Conservation (phyloP, 352 stramenopile species). For the Globisporangium paroecandrum region DNA sequence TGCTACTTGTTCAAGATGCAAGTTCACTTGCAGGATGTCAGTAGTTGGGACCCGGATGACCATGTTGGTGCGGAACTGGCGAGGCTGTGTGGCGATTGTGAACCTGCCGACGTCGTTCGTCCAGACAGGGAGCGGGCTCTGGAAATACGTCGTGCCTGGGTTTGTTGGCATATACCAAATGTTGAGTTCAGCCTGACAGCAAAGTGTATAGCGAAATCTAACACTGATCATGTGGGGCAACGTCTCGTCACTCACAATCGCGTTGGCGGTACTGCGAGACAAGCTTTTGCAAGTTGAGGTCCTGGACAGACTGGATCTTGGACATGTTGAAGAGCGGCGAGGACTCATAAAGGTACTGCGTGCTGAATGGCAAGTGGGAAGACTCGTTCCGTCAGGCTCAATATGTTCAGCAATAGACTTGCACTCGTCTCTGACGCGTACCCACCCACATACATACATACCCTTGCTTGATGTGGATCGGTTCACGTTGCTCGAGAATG, state of each 20-base stretch:
- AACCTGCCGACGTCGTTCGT: conserved; percentile 24
- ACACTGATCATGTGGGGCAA: neutral
- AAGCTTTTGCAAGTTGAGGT: conserved; percentile 35
- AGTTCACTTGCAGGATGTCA: conserved; percentile 29
- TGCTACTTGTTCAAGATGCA: too few relatives aligned
- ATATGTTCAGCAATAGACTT: neutral
- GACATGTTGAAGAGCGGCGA: conserved; percentile 45
- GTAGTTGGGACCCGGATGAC: conserved; percentile 38
- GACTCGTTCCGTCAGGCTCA: neutral
- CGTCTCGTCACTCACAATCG: conserved; percentile 34
- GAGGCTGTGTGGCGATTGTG: conserved; percentile 2
- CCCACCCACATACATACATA: conserved; percentile 6
- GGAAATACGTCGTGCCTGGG: conserved; percentile 38
- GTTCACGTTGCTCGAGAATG: conserved; percentile 41
- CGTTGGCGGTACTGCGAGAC: conserved; percentile 36
- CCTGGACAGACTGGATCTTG: conserved; percentile 27
- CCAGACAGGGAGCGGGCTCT: conserved; percentile 41
- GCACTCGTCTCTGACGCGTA: neutral
- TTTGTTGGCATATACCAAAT: neutral
- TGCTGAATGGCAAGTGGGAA: conserved; percentile 17
- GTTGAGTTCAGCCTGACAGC: neutral
- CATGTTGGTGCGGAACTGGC: conserved; percentile 35
- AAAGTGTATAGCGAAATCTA: neutral
- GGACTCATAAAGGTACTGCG: conserved; percentile 31
- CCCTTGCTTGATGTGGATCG: conserved; percentile 41